Conservation (phyloP, 129 eudicot species). For the Lonicera japonica region DNA sequence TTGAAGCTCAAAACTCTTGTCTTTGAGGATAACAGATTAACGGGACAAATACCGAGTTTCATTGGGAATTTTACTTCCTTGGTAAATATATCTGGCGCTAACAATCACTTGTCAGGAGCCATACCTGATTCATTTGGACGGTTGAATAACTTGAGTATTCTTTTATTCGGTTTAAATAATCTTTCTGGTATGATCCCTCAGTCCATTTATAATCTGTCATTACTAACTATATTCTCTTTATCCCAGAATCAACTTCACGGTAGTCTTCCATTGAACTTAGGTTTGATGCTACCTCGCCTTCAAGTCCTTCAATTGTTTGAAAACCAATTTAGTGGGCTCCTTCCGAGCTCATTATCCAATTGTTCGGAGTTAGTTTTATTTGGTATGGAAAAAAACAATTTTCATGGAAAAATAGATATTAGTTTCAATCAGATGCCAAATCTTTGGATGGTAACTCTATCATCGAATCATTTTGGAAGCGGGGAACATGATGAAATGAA, state of each 20-base stretch:
- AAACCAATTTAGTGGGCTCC: constrained; percentile 1
- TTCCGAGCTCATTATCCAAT: constrained; percentile 19
- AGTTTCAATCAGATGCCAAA: constrained; percentile 8
- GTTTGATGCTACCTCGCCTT: constrained; percentile 8
- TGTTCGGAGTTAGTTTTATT: constrained; percentile 14
- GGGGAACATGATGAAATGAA: constrained; percentile 31
- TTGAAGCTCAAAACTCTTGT: background rate
- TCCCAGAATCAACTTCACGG: constrained; percentile 1
- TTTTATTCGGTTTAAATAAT: background rate
- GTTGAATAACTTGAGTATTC: background rate
- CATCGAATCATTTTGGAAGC: constrained; percentile 24
- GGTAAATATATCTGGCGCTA: too few species aligned
- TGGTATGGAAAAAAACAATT: constrained; percentile 23
- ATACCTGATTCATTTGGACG: constrained; percentile 8
- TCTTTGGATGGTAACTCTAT: constrained; percentile 7
- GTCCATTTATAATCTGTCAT: too few species aligned
- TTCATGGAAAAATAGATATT: constrained; percentile 32
- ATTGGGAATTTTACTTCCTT: too few species aligned
- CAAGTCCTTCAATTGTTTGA: background rate
- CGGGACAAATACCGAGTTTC: too few species aligned
- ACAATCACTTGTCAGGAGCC: too few species aligned
- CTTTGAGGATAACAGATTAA: background rate
- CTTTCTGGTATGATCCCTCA: constrained; percentile 16
- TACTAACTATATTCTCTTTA: background rate
- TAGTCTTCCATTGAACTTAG: constrained; percentile 10